Conservation (phyloP, 306 rosid genomes). For the Lotus japonicus region DNA sequence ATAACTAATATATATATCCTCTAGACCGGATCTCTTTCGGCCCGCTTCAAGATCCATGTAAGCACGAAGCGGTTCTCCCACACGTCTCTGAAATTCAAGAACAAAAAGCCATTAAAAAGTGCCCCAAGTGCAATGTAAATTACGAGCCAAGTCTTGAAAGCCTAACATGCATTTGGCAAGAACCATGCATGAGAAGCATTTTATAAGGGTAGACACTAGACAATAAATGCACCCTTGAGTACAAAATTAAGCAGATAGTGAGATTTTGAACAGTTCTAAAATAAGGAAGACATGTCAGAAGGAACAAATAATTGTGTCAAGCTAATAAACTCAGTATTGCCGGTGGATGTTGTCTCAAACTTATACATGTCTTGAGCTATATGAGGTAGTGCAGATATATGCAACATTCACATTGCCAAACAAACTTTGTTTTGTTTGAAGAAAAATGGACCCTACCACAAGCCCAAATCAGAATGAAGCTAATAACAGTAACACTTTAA, state of each 20-base stretch:
- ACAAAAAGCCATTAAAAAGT: slow-evolving; percentile 10
- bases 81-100: slow-evolving; percentile 41
- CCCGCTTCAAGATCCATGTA: slow-evolving; percentile 97
- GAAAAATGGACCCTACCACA: slow-evolving; percentile 8
- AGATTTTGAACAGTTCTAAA: neutral
- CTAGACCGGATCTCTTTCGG: slow-evolving; percentile 64
- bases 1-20: slow-evolving; percentile 77
- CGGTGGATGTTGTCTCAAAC: neutral
- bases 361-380: neutral
- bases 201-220: neutral
- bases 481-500: neutral
- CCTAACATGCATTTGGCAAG: neutral
- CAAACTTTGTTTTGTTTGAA: neutral
- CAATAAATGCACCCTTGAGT: neutral
- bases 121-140: neutral
- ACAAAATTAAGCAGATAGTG: neutral
- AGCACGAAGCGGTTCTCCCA: slow-evolving; percentile 71
- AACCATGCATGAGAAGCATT: slow-evolving; percentile 5
- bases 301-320: neutral
- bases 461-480: neutral
- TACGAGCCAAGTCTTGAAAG: neutral
- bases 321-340: neutral
- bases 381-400: neutral
- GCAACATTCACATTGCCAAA: neutral
- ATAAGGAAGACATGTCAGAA: neutral